phyloP scores from a whole-genome alignment of 2,329 filamentous ascomycete genomes.

The Byssochlamys sp. region DNA sequence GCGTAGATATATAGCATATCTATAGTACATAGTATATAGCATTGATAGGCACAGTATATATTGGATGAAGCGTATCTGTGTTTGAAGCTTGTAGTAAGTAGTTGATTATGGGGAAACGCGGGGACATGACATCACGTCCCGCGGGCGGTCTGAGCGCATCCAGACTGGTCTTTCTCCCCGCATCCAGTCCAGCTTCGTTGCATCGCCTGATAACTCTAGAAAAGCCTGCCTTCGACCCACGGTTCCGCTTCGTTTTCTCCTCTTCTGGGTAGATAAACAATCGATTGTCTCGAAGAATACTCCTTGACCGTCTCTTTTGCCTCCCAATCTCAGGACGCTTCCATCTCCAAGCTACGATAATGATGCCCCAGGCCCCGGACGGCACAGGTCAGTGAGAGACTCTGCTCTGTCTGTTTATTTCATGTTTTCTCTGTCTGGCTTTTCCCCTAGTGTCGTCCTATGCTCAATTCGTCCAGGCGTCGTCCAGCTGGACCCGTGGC shows the following conservation, averaged over 20 bases:
- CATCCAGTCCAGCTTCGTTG: not conserved
- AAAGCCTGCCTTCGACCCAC: not conserved
- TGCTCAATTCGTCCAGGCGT: conserved; percentile 53
- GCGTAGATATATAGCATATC: not conserved
- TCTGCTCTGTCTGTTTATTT: not conserved
- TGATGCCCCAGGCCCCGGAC: conserved; percentile 5
- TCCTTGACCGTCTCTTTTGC: not conserved
- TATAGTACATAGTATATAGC: not conserved
- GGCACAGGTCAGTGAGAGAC: conserved; percentile 19
- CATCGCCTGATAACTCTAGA: not conserved
- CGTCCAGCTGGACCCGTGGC: conserved; percentile 76
- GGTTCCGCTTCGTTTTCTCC: not conserved
- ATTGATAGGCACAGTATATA: not conserved
- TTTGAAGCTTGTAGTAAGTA: too few relatives aligned
- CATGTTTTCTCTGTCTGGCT: not conserved
- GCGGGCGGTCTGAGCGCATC: not conserved
- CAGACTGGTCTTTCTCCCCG: not conserved
- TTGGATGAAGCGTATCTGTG: too few relatives aligned
- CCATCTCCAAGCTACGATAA: not conserved
- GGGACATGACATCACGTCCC: not conserved
- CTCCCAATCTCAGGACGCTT: not conserved
- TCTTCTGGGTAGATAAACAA: not conserved
- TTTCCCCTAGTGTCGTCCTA: not conserved
- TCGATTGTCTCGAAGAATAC: not conserved
- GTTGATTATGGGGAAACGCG: not conserved